Evolutionary conservation across 2,329 filamentous ascomycete genomes (phyloP).

Genomic region (Daldinia sp.): DNA sequence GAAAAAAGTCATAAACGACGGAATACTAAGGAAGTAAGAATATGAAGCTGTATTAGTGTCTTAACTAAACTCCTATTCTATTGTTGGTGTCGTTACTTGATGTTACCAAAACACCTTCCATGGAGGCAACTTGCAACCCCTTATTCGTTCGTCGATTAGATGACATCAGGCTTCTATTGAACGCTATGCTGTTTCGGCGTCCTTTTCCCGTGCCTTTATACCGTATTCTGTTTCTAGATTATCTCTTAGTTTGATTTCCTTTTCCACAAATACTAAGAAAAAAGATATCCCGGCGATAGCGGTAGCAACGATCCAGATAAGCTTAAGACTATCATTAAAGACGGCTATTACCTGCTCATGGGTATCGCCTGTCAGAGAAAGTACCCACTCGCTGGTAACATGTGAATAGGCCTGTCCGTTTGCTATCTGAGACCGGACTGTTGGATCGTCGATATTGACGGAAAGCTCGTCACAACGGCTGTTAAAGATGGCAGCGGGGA

Average conservation of each 20-base stretch:
- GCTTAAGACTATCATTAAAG: not conserved
- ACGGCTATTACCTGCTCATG: not conserved
- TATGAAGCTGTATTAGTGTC: no score
- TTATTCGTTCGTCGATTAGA: no score
- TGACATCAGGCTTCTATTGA: not conserved
- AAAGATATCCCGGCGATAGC: not conserved
- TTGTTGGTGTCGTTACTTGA: no score
- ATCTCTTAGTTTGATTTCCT: not conserved
- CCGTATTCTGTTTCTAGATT: not conserved
- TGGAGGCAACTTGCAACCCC: no score
- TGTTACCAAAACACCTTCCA: no score
- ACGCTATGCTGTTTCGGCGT: not conserved
- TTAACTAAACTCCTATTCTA: no score
- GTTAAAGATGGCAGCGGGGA: conserved; percentile 55
- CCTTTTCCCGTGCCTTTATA: not conserved
- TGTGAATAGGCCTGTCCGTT: not conserved
- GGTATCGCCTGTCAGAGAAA: not conserved
- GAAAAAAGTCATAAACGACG: no score
- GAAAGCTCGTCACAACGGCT: not conserved
- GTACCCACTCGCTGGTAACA: not conserved
- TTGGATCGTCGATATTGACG: not conserved
- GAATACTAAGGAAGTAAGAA: no score
- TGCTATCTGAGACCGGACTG: not conserved
- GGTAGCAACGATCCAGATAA: not conserved
- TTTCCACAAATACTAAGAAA: not conserved